Evolutionary conservation across 176 grass and related monocot genomes (phyloP), one percentile per base, ranked within the genome.

Genomic region (Phyllostachys edulis): DNA sequence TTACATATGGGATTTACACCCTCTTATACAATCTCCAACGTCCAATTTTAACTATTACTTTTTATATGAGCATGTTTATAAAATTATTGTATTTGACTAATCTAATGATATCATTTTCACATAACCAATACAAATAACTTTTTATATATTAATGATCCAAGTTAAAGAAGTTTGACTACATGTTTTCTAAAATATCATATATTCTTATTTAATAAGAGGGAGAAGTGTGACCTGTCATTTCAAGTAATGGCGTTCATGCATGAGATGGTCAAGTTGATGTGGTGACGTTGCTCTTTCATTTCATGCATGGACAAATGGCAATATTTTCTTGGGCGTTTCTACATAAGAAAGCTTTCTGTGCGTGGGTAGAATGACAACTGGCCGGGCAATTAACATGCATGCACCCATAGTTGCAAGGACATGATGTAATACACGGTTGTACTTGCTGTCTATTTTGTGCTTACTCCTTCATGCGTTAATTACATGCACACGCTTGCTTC

Each of bases 231-330:
- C 2, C 36, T 83, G 80, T 16, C 71, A 70, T 83, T 77, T 39
- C 23, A 29, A 50, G 34, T 49, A 69, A 69, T 34, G 70, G 41
- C 32, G 39, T 69, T 15, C 29, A 24, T 59, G 62, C 51, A 21
- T 21, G 52, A 21, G 10, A 9, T 21, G 14, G 87, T 85, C 87
- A 85, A 72, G 63, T 23, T 69, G 70, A 44, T 4, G 46, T 21
- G 42, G n/a, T 54, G 21, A 67, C 76, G 69, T 80, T 0, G 27
- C 50, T 68, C 59, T 47, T 69, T 56, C 60, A 50, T 24, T 61
- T 75, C 82, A 85, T 84, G 81, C 57, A n/a, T 46, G 26, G 67
- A 37, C 17, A 37, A 65, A 72, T 16, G 3, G 0, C 2, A 9
- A 2, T 5, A 54, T 40, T 70, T 56, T 26, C 14, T 10, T 54